Percentiles rank a stretch among this genome's conserved stretches.
These are phyloP conservation scores for Leishmania guyanensis DNA, from an alignment of 208 protist species.

Conservation along the genomic window DNA sequence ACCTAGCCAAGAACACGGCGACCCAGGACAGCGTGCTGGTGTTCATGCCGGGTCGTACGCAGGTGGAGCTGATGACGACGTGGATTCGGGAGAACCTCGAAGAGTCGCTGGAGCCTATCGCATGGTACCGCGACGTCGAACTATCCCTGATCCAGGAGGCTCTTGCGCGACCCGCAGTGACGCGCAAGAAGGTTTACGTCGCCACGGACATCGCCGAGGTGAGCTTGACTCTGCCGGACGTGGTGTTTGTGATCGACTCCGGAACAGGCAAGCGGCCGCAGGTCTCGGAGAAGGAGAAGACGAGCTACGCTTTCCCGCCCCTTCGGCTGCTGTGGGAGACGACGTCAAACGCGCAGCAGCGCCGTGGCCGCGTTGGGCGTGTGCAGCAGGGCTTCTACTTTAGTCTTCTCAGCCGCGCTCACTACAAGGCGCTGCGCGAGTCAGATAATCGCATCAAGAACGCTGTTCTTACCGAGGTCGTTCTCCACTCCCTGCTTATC, in stretches of 20 bases:
- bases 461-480: slow-evolving; percentile 68
- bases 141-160: slow-evolving; percentile 89
- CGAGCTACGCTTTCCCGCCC: slow-evolving; percentile 75
- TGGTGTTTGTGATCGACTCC: slow-evolving; percentile 95
- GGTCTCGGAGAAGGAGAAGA: slow-evolving; percentile 46
- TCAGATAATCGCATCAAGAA: slow-evolving; percentile 62
- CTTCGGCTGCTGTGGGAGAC: slow-evolving; percentile 81
- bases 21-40: slow-evolving; percentile 89
- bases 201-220: slow-evolving; percentile 98
- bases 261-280: slow-evolving; percentile 81
- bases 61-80: slow-evolving; percentile 61
- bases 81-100: slow-evolving; percentile 67
- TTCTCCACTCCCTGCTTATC: slow-evolving; percentile 81
- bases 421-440: slow-evolving; percentile 39
- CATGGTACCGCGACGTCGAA: slow-evolving; percentile 87
- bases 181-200: slow-evolving; percentile 93
- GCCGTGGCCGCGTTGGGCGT: slow-evolving; percentile 76
- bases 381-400: slow-evolving; percentile 92
- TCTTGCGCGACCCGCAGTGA: slow-evolving; percentile 78
- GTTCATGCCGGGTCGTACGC: slow-evolving; percentile 92
- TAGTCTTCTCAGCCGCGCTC: slow-evolving; percentile 52
- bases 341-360: slow-evolving; percentile 62
- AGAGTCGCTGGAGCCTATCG: slow-evolving; percentile 75
- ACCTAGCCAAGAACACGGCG: slow-evolving; percentile 51
- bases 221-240: slow-evolving; percentile 95